phyloP scores from a whole-genome alignment of 768 basidiomycete species.

The Rickenella mellea region DNA sequence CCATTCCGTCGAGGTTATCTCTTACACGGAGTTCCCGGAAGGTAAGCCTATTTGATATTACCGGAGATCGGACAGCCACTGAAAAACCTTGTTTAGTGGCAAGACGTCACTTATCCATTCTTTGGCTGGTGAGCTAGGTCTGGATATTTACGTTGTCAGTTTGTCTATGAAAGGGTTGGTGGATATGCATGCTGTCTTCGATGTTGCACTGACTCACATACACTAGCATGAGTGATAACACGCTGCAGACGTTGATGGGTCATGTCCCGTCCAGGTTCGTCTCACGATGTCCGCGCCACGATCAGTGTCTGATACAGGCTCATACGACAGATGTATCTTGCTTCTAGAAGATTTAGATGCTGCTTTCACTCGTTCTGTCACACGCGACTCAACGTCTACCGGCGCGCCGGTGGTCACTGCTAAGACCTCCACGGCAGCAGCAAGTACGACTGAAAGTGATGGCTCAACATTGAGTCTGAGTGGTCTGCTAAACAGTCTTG shows the following conservation, averaged over 20 bases:
- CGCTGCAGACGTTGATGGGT: slow-evolving; percentile 77
- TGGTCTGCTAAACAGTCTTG: slow-evolving; percentile 77
- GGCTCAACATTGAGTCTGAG: slow-evolving; percentile 81
- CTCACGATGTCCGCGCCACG: slow-evolving; percentile 7
- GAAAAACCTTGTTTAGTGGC: slow-evolving; percentile 37
- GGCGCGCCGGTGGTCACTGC: slow-evolving; percentile 51
- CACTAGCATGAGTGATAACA: slow-evolving; percentile 83
- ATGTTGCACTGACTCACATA: slow-evolving; percentile 7
- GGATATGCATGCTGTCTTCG: slow-evolving; percentile 4
- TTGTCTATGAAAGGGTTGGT: slow-evolving; percentile 78
- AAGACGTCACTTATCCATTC: slow-evolving; percentile 85
- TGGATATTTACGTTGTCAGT: slow-evolving; percentile 89
- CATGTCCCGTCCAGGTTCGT: slow-evolving; percentile 73
- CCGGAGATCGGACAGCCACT: slow-evolving; percentile 6
- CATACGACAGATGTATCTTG: slow-evolving; percentile 63
- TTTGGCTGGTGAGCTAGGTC: slow-evolving; percentile 71
- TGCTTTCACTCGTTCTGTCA: slow-evolving; percentile 81
- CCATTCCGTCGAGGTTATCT: slow-evolving; percentile 84
- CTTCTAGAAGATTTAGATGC: slow-evolving; percentile 92
- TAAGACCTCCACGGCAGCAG: slow-evolving; percentile 27
- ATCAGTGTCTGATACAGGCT: slow-evolving; percentile 7
- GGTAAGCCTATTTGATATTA: slow-evolving; percentile 29
- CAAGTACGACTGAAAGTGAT: slow-evolving; percentile 36
- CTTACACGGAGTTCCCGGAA: slow-evolving; percentile 78
- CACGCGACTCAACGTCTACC: slow-evolving; percentile 72